Percentiles rank a stretch among this genome's conserved stretches.
These are phyloP conservation scores for Annona squamosa DNA, from an alignment of 164 flowering plant genomes.

Conservation along the genomic window DNA sequence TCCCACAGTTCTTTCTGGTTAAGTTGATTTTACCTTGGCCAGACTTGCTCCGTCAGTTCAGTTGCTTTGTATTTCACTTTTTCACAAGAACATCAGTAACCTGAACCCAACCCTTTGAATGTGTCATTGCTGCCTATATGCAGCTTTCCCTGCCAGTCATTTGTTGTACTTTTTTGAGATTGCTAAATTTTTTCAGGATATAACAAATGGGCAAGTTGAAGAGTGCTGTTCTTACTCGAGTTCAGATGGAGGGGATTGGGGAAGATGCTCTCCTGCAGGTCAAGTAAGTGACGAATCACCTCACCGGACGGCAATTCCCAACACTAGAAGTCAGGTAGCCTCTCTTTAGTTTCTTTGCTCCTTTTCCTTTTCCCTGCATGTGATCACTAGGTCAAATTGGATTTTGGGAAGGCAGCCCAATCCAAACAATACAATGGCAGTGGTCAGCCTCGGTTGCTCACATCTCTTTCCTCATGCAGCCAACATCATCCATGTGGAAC, in stretches of 20 bases:
- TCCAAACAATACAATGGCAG: neutral
- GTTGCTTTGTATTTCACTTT: neutral
- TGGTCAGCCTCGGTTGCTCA: neutral
- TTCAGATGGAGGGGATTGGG: conserved; percentile 91
- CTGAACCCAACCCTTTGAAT: neutral
- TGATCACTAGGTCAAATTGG: neutral
- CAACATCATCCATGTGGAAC: neutral
- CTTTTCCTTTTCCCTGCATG: neutral
- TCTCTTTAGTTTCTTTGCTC: neutral
- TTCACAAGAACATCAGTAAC: neutral
- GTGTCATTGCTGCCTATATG: too few species aligned
- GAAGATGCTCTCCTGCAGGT: conserved; percentile 83
- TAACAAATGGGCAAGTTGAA: conserved; percentile 38
- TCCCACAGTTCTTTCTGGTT: neutral
- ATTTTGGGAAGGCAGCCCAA: neutral
- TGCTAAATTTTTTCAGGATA: conserved; percentile 40
- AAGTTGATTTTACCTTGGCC: neutral
- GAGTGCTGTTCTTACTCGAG: conserved; percentile 83
- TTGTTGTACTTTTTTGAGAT: neutral
- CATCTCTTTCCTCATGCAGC: neutral
- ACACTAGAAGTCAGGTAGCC: conserved; percentile 42
- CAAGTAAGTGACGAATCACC: conserved; percentile 58
- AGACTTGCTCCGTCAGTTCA: neutral
- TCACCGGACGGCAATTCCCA: conserved; percentile 22
- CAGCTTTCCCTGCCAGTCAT: neutral